A percentile compares a stretch with the other conserved stretches of the same genome.
Evolutionary conservation across 2,329 filamentous ascomycete species (phyloP).

Genomic region (Metarhizium humberi): DNA sequence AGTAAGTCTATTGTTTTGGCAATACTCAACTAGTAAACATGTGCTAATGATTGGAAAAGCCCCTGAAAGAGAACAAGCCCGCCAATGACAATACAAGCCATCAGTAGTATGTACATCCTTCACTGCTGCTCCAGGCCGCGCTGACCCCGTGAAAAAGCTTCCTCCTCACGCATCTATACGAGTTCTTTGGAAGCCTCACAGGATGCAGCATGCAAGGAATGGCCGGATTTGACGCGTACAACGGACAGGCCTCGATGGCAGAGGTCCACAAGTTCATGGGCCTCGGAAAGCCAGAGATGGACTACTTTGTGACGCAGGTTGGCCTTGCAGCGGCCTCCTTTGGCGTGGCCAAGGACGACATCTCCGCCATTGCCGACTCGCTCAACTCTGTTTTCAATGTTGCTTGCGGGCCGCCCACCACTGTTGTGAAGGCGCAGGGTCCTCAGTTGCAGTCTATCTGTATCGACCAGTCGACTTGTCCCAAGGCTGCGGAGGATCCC

Average conservation of each 20-base stretch:
- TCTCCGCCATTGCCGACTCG: slow-evolving; percentile 35
- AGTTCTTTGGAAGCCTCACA: slow-evolving; percentile 50
- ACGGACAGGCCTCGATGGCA: slow-evolving; percentile 36
- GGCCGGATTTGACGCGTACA: slow-evolving; percentile 40
- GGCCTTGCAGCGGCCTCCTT: slow-evolving; percentile 47
- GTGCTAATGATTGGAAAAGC: slow-evolving; percentile 10
- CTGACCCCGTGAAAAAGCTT: slow-evolving; percentile 22
- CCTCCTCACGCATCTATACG: slow-evolving; percentile 52
- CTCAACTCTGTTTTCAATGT: slow-evolving; percentile 42
- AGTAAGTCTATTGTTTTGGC: too few relatives aligned
- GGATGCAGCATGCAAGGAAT: slow-evolving; percentile 43
- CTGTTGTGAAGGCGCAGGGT: slow-evolving; percentile 34
- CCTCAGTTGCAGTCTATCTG: slow-evolving; percentile 47
- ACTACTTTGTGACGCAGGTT: slow-evolving; percentile 52
- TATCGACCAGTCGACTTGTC: slow-evolving; percentile 35
- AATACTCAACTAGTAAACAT: too few relatives aligned
- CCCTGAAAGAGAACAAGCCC: slow-evolving; percentile 45
- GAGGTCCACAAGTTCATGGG: slow-evolving; percentile 51
- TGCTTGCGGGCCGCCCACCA: slow-evolving; percentile 36
- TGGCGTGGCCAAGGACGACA: slow-evolving; percentile 45
- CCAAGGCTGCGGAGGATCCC: slow-evolving; percentile 32
- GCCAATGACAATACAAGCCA: slow-evolving; percentile 30
- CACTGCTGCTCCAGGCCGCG: too few relatives aligned
- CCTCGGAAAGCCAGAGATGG: slow-evolving; percentile 38
- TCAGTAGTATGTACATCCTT: slow-evolving; percentile 32